These are phyloP conservation scores for Bolboschoenoplectus hybrid DNA, from an alignment of 202 grass and related monocot genomes.

Conservation along the genomic window DNA sequence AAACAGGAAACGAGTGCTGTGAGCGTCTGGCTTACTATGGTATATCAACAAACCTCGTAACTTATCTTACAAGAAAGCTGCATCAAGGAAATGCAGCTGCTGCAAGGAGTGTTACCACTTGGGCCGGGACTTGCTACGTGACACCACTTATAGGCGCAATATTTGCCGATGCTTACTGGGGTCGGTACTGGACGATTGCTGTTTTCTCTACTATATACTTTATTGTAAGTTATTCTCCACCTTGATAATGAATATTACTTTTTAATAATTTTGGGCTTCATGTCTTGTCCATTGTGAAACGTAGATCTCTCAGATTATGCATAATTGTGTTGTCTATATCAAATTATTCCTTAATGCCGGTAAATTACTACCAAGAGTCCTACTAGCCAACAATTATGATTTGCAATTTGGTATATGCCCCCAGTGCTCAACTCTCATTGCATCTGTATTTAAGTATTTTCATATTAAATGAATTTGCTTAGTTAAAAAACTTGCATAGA, in stretches of 20 bases:
- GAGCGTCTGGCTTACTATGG: slow-evolving; percentile 85
- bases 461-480: background rate
- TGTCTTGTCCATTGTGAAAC: background rate
- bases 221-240: slow-evolving; percentile 58
- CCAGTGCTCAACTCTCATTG: background rate
- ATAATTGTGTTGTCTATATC: background rate
- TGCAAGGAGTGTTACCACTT: slow-evolving; percentile 80
- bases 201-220: slow-evolving; percentile 87
- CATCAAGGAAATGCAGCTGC: slow-evolving; percentile 80
- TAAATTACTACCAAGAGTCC: background rate
- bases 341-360: background rate
- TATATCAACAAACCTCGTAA: slow-evolving; percentile 84
- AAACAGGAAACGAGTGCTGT: slow-evolving; percentile 81
- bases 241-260: background rate
- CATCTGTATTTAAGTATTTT: slow-evolving; percentile 9
- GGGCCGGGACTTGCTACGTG: slow-evolving; percentile 85
- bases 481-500: background rate
- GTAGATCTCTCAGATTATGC: background rate
- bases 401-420: background rate
- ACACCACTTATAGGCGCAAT: slow-evolving; percentile 83
- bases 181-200: slow-evolving; percentile 85
- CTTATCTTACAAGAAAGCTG: slow-evolving; percentile 76
- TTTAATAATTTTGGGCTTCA: background rate
- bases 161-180: slow-evolving; percentile 88
- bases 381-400: background rate